Percentiles rank a stretch among this genome's conserved stretches.
phyloP scores from a whole-genome alignment of 2,329 filamentous ascomycete genomes.

The Blastomyces parvus region DNA sequence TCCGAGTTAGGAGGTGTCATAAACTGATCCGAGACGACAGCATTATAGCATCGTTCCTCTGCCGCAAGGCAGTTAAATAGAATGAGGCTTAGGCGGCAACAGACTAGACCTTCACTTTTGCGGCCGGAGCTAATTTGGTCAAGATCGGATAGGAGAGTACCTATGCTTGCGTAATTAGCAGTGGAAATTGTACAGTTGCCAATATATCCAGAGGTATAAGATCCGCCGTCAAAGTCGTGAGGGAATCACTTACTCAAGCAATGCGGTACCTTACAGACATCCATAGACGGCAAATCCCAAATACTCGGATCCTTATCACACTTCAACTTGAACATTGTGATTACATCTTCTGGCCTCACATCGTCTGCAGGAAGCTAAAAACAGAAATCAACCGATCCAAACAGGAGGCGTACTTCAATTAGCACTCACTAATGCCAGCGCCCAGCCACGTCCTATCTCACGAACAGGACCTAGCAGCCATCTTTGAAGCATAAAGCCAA shows the following conservation, averaged over 20 bases:
- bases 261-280: not conserved
- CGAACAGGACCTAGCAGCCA: not conserved
- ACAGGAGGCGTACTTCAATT: not conserved
- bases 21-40: not conserved
- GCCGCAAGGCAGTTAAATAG: not conserved
- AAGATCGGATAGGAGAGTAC: not conserved
- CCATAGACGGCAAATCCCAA: not conserved
- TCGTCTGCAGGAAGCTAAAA: conserved; percentile 2
- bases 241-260: not conserved
- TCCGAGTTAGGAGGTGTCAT: not conserved
- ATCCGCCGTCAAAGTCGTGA: not conserved
- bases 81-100: conserved; percentile 4
- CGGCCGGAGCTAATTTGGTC: not conserved
- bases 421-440: not conserved
- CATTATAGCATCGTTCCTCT: not conserved
- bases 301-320: not conserved
- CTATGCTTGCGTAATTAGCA: not conserved
- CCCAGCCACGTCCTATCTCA: not conserved
- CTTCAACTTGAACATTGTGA: not conserved
- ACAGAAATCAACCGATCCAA: not conserved
- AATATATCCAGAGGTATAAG: too few relatives aligned
- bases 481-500: not conserved
- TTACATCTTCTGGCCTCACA: conserved; percentile 1
- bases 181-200: not conserved
- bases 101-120: not conserved